Base-by-base conservation (phyloP, 2,329 filamentous ascomycete species). In the Alternaria sp. region DNA sequence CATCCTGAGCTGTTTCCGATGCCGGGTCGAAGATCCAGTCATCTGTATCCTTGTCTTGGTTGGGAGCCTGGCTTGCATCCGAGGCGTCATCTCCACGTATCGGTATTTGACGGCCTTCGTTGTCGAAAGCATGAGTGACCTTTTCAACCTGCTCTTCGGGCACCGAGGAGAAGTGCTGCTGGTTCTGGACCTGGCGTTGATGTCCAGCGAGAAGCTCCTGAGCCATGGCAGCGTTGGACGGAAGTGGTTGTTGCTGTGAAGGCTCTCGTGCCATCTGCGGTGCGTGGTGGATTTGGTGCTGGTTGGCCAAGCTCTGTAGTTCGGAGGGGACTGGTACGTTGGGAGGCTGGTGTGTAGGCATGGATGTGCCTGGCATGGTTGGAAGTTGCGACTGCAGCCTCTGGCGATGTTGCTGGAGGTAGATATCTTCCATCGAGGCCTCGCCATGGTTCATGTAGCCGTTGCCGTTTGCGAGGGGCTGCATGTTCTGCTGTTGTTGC, bases 21-120 rank as follows among this genome's bases (percentile, higher is more conserved):
- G 89, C 83, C 9, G 89, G 86, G 62, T 97, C 93, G 70, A 99
- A 99, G 74, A 96, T 94, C 96, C 96, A 99, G 9, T 88, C 92
- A 74, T 97, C 94, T 1, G 82, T 64, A 74, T 89, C 86, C 57
- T 88, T 84, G 8, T 59, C 59, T 44, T 65, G 60, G 23, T 81
- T 74, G 15, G 81, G 70, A 40, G 84, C 82, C 47, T 82, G 82
- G 19, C 61, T 69, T 59, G 57, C 76, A 67, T 45, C 61, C 12
- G 60, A n/a, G 11, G 54, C 58, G n/a, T 76, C 69, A n/a, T 84
- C 82, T 52, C 86, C 84, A 64, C 79, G 81, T 6, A 69, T 65
- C 4, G 80, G 73, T 51, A 87, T 80, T 52, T 85, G 84, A 52
- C 86, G 81, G 19, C 87, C 87, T 70, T 86, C 86, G 23, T 81